phyloP scores from a whole-genome alignment of 2,329 filamentous ascomycete species.

The Peltaster fructicola region DNA sequence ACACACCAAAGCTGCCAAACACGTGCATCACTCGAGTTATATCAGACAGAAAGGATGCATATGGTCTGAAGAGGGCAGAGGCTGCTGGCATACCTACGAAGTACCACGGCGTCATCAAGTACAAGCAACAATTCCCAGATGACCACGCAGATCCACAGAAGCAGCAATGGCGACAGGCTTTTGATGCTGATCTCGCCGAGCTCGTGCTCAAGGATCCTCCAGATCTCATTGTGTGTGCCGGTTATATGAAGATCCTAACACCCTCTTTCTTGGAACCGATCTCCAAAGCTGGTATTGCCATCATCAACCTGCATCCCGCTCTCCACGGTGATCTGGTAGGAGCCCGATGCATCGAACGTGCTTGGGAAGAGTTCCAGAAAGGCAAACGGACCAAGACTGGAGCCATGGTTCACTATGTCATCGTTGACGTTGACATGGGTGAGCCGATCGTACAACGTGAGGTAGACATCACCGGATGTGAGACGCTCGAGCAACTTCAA shows the following conservation, averaged over 20 bases:
- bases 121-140: conserved; percentile 50
- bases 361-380: conserved; percentile 53
- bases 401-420: conserved; percentile 78
- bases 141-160: conserved; percentile 25
- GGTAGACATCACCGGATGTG: conserved; percentile 42
- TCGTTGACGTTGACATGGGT: conserved; percentile 59
- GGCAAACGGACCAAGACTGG: conserved; percentile 53
- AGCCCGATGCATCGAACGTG: conserved; percentile 51
- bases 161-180: conserved; percentile 40
- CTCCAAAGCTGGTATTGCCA: conserved; percentile 39
- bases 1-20: conserved; percentile 29
- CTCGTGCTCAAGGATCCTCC: conserved; percentile 48
- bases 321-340: conserved; percentile 62
- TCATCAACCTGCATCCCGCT: conserved; percentile 73
- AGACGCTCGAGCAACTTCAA: conserved; percentile 48
- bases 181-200: conserved; percentile 58
- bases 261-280: conserved; percentile 52
- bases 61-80: conserved; percentile 43
- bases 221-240: conserved; percentile 62
- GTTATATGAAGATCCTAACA: conserved; percentile 75
- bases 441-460: conserved; percentile 53
- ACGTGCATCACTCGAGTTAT: conserved; percentile 45
- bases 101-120: conserved; percentile 66
- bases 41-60: conserved; percentile 46
- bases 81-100: conserved; percentile 49